Evolutionary conservation across 208 protist species (phyloP).

Genomic region (Willaertia magna): DNA sequence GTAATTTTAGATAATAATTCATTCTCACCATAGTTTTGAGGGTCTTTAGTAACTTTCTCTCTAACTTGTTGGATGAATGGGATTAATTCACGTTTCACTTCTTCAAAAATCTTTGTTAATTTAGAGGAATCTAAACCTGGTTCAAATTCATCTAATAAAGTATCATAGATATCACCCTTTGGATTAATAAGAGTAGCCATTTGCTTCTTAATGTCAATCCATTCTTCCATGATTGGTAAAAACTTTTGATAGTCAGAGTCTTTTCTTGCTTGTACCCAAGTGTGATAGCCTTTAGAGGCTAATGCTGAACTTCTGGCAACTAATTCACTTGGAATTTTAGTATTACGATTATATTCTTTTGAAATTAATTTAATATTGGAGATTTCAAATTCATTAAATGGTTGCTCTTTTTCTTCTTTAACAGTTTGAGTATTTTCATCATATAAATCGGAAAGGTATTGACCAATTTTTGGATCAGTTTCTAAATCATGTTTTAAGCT

Average conservation of each 20-base stretch:
- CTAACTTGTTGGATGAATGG: conserved; percentile 50
- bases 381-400: conserved; percentile 38
- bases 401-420: conserved; percentile 15
- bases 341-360: not conserved
- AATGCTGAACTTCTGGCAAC: not conserved
- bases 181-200: conserved; percentile 42
- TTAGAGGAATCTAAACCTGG: conserved; percentile 47
- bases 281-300: not conserved
- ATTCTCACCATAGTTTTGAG: not conserved
- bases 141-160: conserved; percentile 58
- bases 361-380: conserved; percentile 55
- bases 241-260: conserved; percentile 48
- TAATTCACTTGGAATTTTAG: conserved; percentile 3
- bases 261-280: conserved; percentile 37
- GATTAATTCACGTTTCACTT: conserved; percentile 60
- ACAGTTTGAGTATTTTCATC: conserved; percentile 27
- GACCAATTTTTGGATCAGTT: conserved; percentile 21
- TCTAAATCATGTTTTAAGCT: conserved; percentile 38
- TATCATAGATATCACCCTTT: conserved; percentile 49
- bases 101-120: conserved; percentile 49
- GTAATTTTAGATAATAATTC: conserved; percentile 1
- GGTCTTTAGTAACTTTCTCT: conserved; percentile 27
- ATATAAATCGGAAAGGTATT: not conserved
- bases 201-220: conserved; percentile 51
- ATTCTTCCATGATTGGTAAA: conserved; percentile 50